Base-by-base conservation (phyloP, 352 stramenopile genomes). In the Pythium plurisporium region DNA sequence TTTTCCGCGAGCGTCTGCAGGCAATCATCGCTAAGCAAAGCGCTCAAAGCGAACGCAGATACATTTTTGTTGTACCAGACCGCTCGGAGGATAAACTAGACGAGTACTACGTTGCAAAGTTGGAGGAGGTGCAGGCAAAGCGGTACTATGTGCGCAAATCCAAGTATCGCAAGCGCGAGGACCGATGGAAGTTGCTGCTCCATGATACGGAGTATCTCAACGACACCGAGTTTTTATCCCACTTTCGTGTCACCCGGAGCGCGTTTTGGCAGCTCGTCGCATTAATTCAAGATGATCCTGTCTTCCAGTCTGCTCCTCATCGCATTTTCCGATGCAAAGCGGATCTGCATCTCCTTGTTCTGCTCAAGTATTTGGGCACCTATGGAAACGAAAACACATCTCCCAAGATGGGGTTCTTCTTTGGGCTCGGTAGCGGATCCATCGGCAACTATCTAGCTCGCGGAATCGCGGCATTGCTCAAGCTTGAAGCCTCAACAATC, bases 341-440 rank as follows among this genome's bases (percentile, higher is more conserved):
- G 3, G 50, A 60, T 29, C 46, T 74, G 22, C 55, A 67, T 31
- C 14, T 72, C 1, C 15, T 72, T 30, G 44, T 59, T 9, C 46
- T 75, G 17, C 54, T 75, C 11, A 67, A 70, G 55, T 70, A 54
- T 43, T 42, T 72, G 0, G 67, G 64, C 4, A 64, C 41, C 15
- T 66, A 36, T 14, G 59, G 63, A 0, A 71, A 72, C 30, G 59
- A 46, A n/a, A 74, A 69, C 23, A 64, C 49, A 0, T 40, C 55
- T 0, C 19, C 29, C 11, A 65, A 64, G 4, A 22, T 72, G 3
- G 67, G 33, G 15, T 22, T 60, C 15, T 70, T 73, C 23, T 65
- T 68, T 23, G 64, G 64, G 2, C 38, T 73, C 14, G 57, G 56
- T 20, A 70, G 56, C 14, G 57, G 51, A 2, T 58, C 48, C 1